phyloP scores from a whole-genome alignment of 768 basidiomycete genomes.

The Trametes maxima region DNA sequence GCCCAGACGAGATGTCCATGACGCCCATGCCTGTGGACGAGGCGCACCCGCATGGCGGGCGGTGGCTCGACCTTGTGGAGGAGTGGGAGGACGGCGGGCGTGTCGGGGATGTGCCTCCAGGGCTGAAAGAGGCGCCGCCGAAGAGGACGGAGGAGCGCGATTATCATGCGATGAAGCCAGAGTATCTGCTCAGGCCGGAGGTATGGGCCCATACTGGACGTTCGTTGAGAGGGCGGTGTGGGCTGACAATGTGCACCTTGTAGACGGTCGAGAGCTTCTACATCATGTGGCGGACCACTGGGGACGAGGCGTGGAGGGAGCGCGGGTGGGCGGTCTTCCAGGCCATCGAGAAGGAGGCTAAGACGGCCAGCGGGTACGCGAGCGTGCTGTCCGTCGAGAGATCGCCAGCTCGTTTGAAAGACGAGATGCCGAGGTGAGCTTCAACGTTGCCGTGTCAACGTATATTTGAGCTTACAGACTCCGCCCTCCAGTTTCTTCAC shows the following conservation, averaged over 20 bases:
- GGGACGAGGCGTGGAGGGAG: slow-evolving; percentile 68
- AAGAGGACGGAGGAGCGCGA: slow-evolving; percentile 41
- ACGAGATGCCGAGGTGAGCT: slow-evolving; percentile 73
- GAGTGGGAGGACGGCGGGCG: slow-evolving; percentile 40
- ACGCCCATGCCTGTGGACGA: slow-evolving; percentile 2
- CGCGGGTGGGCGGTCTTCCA: slow-evolving; percentile 75
- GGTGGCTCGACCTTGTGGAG: slow-evolving; percentile 47
- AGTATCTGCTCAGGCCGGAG: slow-evolving; percentile 71
- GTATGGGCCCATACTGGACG: slow-evolving; percentile 68
- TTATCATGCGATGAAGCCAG: slow-evolving; percentile 48
- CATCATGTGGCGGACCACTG: slow-evolving; percentile 71
- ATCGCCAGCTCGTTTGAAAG: slow-evolving; percentile 41
- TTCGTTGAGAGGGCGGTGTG: slow-evolving; percentile 56
- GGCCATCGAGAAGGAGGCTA: slow-evolving; percentile 63
- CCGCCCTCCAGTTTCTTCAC: slow-evolving; percentile 48
- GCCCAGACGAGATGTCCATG: slow-evolving; percentile 58
- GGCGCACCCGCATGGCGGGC: slow-evolving; percentile 15
- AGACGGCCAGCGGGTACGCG: slow-evolving; percentile 63
- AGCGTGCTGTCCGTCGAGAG: slow-evolving; percentile 53
- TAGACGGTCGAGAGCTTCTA: slow-evolving; percentile 80
- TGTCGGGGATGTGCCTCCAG: slow-evolving; percentile 49
- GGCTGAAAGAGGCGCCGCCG: slow-evolving; percentile 46
- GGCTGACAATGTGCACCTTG: slow-evolving; percentile 55
- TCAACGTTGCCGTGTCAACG: not conserved
- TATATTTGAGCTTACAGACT: not conserved